Evolutionary conservation across 331 rosid genomes (phyloP), one percentile per base, ranked within the genome.

Genomic region (Phaseolus coccineus): DNA sequence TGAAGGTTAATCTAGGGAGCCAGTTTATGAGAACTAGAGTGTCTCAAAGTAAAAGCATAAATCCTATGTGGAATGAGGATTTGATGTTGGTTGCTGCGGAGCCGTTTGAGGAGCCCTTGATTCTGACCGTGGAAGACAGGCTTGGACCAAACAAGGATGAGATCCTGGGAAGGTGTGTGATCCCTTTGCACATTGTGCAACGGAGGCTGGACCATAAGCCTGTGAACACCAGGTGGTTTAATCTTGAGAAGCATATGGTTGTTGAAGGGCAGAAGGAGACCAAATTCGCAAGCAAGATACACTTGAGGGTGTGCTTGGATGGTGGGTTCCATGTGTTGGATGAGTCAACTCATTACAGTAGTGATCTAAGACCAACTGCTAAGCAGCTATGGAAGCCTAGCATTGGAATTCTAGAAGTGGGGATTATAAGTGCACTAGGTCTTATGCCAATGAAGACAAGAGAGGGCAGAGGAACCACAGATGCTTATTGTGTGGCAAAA

Each of bases 281-380:
- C 33, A 90, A 84, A 50, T 92, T 92, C 53, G 85, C 96, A 2
- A 90, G 96, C 80, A 86, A 87, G 85, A 82, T 90, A 76, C 93
- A 92, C 51, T 67, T 90, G 77, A 88, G 93, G 86, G 61, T 86
- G 31, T 89, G 92, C 33, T 85, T 92, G 88, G 97, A 92, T 82
- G 96, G 92, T 1, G 96, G 97, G 35, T 92, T 89, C 71, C 97
- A 90, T 82, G 97, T 92, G 73, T 62, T 89, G 58, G 93, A 92
- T 77, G 97, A 92, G 59, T 91, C 96, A 35, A 85, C 88, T 56
- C 89, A 89, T 68, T 86, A 87, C 19, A 75, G 88, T 22, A 92
- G 97, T 24, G 96, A 92, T 86, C 88, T 86, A 5, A 88, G 93
- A 82, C 97, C 97, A 4, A 86, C 96, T 0, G 87, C 91, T 6